Base-by-base conservation (phyloP, 1,284 basidiomycete species). In the Microbotryomycetes sp. region DNA sequence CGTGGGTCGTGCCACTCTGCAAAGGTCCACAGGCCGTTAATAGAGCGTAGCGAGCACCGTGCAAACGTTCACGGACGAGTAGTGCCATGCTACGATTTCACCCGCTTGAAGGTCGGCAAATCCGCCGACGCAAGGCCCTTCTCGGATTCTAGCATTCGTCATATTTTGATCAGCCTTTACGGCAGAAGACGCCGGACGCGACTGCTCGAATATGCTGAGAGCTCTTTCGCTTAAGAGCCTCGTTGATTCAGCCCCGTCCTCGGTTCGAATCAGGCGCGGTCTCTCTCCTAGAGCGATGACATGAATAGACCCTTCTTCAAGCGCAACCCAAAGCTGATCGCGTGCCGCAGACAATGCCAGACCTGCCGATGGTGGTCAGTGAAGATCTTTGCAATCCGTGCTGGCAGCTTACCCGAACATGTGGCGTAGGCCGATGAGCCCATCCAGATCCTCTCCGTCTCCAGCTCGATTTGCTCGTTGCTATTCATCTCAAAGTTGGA, bases 361-460 rank as follows among this genome's bases (percentile, higher is more conserved):
- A 41, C 35, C 9, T 9, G 35, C 35, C n/a, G n/a, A n/a, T n/a
- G n/a, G n/a, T n/a, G n/a, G n/a, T n/a, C n/a, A n/a, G n/a, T n/a
- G n/a, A n/a, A n/a, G n/a, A n/a, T n/a, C n/a, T n/a, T n/a, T n/a
- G n/a, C n/a, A n/a, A n/a, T n/a, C n/a, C n/a, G n/a, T n/a, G n/a
- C 35, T 41, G 35, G 35, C 35, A 18, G 18, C 61, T 26, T 24
- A 60, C 61, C 62, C 23, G 52, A 58, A 53, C 59, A 61, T 0
- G 45, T 26, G 4, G 62, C 56, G 50, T 50, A 61, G 2, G 49
- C 23, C 7, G 49, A 58, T 16, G 56, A 52, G 24, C 62, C 62
- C 49, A 58, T 61, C 59, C 59, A 64, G 18, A 50, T 50, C 1
- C 47, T 46, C 26, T 56, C 52, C 5, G 54, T 45, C 11, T 18